Base-by-base conservation (phyloP, 306 rosid genomes). In the Pterocarpus macrocarpus region DNA sequence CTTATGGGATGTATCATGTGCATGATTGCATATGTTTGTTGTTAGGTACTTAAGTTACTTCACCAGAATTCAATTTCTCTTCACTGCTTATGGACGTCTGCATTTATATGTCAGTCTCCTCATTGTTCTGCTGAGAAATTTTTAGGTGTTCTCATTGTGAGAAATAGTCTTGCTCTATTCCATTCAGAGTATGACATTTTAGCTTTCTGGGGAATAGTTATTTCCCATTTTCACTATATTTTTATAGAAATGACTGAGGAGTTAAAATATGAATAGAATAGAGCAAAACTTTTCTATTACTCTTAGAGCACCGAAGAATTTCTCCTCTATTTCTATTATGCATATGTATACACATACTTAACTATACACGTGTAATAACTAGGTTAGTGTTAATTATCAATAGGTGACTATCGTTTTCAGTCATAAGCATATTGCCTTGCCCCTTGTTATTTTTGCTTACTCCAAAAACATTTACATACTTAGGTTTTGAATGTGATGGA, bases 401-500 rank as follows among this genome's bases (percentile, higher is more conserved):
- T 69, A 49, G n/a, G 43, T 33, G 22, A n/a, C 52, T 49, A 22
- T 45, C 57, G 30, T 70, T 77, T 33, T 17, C 35, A 52, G 67
- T 39, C 52, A 36, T 52, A 13, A 14, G n/a, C 32, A 1, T 71
- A 58, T 44, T 61, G 47, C 17, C 50, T 28, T 36, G 47, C 36
- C 72, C 13, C n/a, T 55, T 73, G 7, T 55, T 78, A 22, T n/a
- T n/a, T 49, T 38, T 64, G 14, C 65, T 64, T 75, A 72, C 69
- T 73, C 69, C 32, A 73, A 55, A 69, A 55, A 61, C 32, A 78
- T 76, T n/a, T 64, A 49, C 43, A 44, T 80, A 16, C 82, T 64
- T 35, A 66, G 58, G 43, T 82, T 84, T 65, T 81, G 58, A 72
- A 77, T 82, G 59, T 66, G 80, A 79, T 79, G 76, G 79, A 79